Evolutionary conservation across 192 early-diverging fungal genomes (phyloP).

Genomic region (Coemansia sp.): DNA sequence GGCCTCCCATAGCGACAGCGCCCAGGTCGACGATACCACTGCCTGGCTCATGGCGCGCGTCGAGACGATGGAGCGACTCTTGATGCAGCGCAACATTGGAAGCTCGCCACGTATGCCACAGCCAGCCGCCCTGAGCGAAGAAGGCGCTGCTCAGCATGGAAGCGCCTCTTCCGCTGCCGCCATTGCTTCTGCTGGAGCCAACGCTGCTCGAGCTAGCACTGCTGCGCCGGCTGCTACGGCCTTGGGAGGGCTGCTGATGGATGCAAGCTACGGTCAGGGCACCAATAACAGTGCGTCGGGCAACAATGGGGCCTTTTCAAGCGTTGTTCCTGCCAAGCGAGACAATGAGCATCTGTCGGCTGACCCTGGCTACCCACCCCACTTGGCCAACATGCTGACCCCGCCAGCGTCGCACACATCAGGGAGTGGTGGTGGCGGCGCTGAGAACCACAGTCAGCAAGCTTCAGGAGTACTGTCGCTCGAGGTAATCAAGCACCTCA

Average conservation of each 20-base stretch:
- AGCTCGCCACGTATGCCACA: slow-evolving; percentile 20
- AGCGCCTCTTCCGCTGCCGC: background rate
- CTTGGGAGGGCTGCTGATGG: background rate
- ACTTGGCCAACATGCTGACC: slow-evolving; percentile 2
- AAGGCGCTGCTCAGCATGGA: background rate
- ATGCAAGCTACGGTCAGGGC: background rate
- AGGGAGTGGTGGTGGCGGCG: background rate
- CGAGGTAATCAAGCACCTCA: slow-evolving; percentile 28
- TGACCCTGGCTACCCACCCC: slow-evolving; percentile 10
- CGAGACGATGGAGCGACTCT: slow-evolving; percentile 51
- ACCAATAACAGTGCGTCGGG: background rate
- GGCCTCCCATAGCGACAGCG: background rate
- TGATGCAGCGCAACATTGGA: slow-evolving; percentile 44
- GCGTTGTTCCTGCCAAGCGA: slow-evolving; percentile 12
- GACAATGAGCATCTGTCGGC: slow-evolving; percentile 17
- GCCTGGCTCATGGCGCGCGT: slow-evolving; percentile 45
- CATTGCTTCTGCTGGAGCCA: background rate
- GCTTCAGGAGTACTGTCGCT: slow-evolving; percentile 8
- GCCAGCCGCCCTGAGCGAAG: background rate
- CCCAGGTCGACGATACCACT: slow-evolving; percentile 22
- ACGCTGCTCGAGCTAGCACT: background rate
- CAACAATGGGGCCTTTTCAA: background rate
- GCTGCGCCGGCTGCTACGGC: background rate
- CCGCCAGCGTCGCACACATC: slow-evolving; percentile 1
- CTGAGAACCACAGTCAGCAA: slow-evolving; percentile 5